Base-by-base conservation (phyloP, 371 early-diverging fungal genomes). In the Apophysomyces ossiformis region DNA sequence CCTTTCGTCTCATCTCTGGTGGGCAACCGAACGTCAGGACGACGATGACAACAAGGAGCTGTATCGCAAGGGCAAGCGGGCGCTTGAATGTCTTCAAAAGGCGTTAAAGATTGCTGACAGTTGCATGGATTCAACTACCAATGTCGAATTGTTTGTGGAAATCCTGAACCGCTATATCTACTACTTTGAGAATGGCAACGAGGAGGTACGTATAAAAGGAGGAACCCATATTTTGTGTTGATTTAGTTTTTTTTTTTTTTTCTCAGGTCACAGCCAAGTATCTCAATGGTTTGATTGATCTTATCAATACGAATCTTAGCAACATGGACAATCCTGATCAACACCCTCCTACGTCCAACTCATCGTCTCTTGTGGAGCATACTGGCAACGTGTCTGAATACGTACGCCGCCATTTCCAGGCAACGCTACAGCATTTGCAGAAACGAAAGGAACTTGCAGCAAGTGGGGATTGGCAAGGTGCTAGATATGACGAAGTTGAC, bases 21-120 rank as follows among this genome's bases (percentile, higher is more conserved):
- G 95, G 96, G 88, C 84, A 61, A 83, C 86, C 15, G 83, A 79
- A 21, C 74, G 78, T 2, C 58, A 71, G 9, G 74, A 76, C 45
- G 78, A 74, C 44, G 74, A 76, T 47, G 78, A 74, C 44, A 77
- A 71, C 15, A 61, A 70, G 37, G 57, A 54, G 7, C 67, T 84
- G 26, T 92, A 89, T 72, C 84, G 92, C 58, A 92, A 96, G 71
- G 94, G 92, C 60, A 89, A 92, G 66, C 82, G 91, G 37, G 93
- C 93, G 5, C 79, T 96, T 39, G 94, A 94, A 67, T 93, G 92
- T 60, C 76, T 98, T 58, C 94, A 96, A 73, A 93, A 95, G 74
- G 92, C 96, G 7, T 85, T 96, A 38, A 94, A 95, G 75, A 89
- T 96, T 65, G 97, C 99, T 5, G 96, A 95, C 73, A 88, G 90